phyloP scores from a whole-genome alignment of 495 filamentous ascomycete genomes.

The Pyrenopolyporus hunteri region DNA sequence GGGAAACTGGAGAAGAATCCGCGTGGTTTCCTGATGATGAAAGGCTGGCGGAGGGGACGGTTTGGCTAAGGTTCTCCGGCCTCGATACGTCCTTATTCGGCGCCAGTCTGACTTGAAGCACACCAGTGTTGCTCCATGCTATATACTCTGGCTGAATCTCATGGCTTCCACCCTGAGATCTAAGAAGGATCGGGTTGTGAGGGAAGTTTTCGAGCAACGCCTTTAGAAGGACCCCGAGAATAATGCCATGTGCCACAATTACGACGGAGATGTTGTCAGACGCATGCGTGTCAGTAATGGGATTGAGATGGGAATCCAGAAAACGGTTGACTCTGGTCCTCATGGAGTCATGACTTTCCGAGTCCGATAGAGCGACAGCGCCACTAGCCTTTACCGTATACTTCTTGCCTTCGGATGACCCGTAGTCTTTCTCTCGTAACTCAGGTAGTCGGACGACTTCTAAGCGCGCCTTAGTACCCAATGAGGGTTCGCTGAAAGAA shows the following conservation, averaged over 20 bases:
- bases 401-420: conserved; percentile 68
- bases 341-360: conserved; percentile 71
- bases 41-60: neutral
- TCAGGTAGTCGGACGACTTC: conserved; percentile 56
- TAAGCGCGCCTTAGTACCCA: conserved; percentile 14
- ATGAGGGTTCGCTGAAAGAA: neutral
- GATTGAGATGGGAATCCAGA: conserved; percentile 63
- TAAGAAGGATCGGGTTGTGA: conserved; percentile 34
- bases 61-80: neutral
- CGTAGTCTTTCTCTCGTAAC: conserved; percentile 74
- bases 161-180: conserved; percentile 40
- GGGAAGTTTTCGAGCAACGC: conserved; percentile 62
- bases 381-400: conserved; percentile 41
- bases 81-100: neutral
- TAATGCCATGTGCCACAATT: conserved; percentile 81
- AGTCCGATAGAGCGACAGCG: conserved; percentile 33
- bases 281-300: conserved; percentile 53
- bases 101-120: conserved; percentile 35
- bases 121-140: conserved; percentile 54
- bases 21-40: neutral
- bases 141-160: conserved; percentile 31
- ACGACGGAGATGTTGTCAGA: conserved; percentile 52
- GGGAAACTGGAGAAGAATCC: neutral
- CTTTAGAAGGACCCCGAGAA: conserved; percentile 71
- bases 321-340: conserved; percentile 64